Evolutionary conservation across 208 protist species (phyloP), one percentile per base, ranked within the genome.

Genomic region (Acanthamoeba healyi): DNA sequence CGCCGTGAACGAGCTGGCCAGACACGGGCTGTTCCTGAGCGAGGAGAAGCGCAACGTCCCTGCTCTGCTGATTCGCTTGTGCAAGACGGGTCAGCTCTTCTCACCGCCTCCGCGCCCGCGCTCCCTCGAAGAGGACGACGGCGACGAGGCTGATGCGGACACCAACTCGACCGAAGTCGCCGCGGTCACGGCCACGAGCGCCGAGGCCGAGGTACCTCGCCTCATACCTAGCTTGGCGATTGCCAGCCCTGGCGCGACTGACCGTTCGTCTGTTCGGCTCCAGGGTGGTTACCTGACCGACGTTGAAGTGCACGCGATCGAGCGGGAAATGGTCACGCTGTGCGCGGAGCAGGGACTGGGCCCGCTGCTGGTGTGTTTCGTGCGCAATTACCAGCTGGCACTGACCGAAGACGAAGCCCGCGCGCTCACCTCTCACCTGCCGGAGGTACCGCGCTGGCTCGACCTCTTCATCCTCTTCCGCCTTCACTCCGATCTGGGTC

Each of bases 381-480:
- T 84, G 44, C 36, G 44, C 40, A 84, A 84, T 84, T 84, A 84
- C 38, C 74, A 84, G 74, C 38, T 84, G 24, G 74, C 74, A 17
- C 14, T 54, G 44, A 84, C 40, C 29, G 36, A 44, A 26, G 74
- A 84, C 14, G 74, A 84, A 26, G 74, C 44, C 15, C 17, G 29
- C 17, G 74, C 36, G 44, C 74, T 84, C 9, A 84, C 74, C 15
- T 6, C 36, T 19, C 44, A 84, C 29, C 29, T 84, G 15, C 74
- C 74, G 36, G 44, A 84, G 44, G 74, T 84, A 26, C 74, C 74
- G 19, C 74, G 74, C 44, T 84, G 74, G 74, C 44, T 84, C 14
- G 74, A 84, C 24, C 74, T 84, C 19, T 84, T 84, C 74, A 7
- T 84, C 26, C 74, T 56, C 36, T 84, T 84, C 44, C 74, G 74